Percentiles rank a stretch among this genome's conserved stretches.
Evolutionary conservation across 2,329 filamentous ascomycete genomes (phyloP).

Genomic region (Trichoderma sp.): DNA sequence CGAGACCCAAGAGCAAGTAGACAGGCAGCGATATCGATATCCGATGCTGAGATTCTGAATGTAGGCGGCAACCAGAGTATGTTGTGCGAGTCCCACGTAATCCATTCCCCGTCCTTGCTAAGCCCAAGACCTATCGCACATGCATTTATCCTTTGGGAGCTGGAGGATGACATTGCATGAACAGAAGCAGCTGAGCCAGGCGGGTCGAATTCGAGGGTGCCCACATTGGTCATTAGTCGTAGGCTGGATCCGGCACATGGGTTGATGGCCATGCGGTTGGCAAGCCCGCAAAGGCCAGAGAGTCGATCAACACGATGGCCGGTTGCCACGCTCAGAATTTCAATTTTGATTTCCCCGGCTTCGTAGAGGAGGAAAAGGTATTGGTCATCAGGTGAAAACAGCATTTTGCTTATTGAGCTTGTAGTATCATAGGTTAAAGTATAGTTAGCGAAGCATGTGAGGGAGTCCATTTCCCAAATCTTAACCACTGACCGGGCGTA

Average conservation of each 20-base stretch:
- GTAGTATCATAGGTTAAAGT: too few species aligned
- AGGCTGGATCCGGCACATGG: not conserved
- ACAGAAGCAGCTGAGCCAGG: not conserved
- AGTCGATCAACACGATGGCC: not conserved
- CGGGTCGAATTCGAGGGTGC: not conserved
- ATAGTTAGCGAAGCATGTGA: not conserved
- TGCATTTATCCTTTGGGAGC: not conserved
- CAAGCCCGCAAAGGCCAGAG: not conserved
- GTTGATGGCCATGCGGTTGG: not conserved
- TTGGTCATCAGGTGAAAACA: not conserved
- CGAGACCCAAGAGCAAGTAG: not conserved
- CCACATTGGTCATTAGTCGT: conserved; percentile 13
- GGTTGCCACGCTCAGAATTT: not conserved
- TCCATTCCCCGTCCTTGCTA: not conserved
- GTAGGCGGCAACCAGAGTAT: conserved; percentile 11
- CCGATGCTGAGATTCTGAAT: not conserved
- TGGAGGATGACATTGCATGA: not conserved
- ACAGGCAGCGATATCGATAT: not conserved
- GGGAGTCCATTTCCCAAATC: not conserved
- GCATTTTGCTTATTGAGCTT: not conserved
- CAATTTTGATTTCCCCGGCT: not conserved
- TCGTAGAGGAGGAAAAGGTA: not conserved
- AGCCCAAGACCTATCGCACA: not conserved
- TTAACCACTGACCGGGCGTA: not conserved
- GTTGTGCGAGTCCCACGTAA: not conserved